A percentile compares a stretch with the other conserved stretches of the same genome.
Conservation (phyloP, 352 stramenopile genomes). For the Phytophthora colocasiae region DNA sequence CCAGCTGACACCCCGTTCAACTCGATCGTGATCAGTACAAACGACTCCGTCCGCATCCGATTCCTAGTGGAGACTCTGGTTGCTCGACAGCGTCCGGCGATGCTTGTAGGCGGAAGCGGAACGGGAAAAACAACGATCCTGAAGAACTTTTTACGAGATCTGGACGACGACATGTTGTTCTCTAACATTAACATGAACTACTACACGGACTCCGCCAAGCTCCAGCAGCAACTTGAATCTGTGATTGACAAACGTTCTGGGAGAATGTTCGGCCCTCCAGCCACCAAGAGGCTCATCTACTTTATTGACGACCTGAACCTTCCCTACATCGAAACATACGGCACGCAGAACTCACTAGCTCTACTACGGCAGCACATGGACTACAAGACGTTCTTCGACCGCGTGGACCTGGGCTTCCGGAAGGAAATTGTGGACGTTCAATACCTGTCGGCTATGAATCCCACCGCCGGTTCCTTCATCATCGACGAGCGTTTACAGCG, state of each 20-base stretch:
- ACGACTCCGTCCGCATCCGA: slow-evolving; percentile 95
- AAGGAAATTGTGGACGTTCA: slow-evolving; percentile 98
- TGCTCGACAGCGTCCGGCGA: slow-evolving; percentile 92
- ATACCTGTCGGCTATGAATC: slow-evolving; percentile 97
- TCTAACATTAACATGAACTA: slow-evolving; percentile 99
- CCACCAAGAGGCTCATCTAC: slow-evolving; percentile 96
- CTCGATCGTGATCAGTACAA: slow-evolving; percentile 96
- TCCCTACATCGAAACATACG: slow-evolving; percentile 97
- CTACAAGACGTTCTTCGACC: slow-evolving; percentile 96
- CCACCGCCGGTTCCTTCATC: slow-evolving; percentile 96
- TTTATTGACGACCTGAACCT: slow-evolving; percentile 98
- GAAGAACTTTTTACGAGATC: slow-evolving; percentile 94
- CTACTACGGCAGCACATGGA: slow-evolving; percentile 97
- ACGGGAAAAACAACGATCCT: slow-evolving; percentile 98
- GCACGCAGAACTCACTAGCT: slow-evolving; percentile 96
- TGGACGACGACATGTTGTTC: slow-evolving; percentile 95
- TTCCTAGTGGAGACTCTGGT: slow-evolving; percentile 96
- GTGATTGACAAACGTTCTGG: slow-evolving; percentile 97
- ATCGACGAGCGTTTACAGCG: slow-evolving; percentile 97
- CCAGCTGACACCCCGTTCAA: slow-evolving; percentile 96
- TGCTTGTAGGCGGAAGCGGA: slow-evolving; percentile 96
- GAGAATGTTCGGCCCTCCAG: slow-evolving; percentile 94
- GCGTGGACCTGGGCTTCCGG: slow-evolving; percentile 95
- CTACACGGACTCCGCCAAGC: slow-evolving; percentile 95
- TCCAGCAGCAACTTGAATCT: slow-evolving; percentile 96